Percentiles rank a stretch among this genome's conserved stretches.
These are phyloP conservation scores for Leccinum solheimii DNA, from an alignment of 1,284 basidiomycete genomes.

Conservation along the genomic window DNA sequence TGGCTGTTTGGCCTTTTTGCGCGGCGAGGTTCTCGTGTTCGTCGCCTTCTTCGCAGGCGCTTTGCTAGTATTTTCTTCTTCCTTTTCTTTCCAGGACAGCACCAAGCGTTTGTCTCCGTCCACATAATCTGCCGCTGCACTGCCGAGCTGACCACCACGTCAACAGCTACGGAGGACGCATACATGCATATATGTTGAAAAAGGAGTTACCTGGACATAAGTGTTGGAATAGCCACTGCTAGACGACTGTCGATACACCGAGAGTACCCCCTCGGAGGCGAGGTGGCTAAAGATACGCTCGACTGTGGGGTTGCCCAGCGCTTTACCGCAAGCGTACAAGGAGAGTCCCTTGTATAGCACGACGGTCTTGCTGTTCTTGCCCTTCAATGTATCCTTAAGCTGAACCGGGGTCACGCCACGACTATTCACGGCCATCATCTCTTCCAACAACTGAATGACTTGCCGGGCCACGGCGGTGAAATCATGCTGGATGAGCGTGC, in stretches of 20 bases:
- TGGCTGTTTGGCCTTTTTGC: constrained; percentile 27
- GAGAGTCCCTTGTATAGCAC: constrained; percentile 51
- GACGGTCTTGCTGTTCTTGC: constrained; percentile 50
- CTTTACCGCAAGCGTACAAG: constrained; percentile 55
- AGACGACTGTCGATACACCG: constrained; percentile 39
- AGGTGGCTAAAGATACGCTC: constrained; percentile 65
- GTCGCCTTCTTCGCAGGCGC: constrained; percentile 27
- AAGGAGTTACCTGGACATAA: constrained; percentile 27
- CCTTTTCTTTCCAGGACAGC: constrained; percentile 31
- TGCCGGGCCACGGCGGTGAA: constrained; percentile 53
- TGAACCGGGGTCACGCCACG: constrained; percentile 49
- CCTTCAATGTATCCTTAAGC: constrained; percentile 62
- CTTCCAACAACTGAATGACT: constrained; percentile 52
- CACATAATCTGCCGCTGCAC: constrained; percentile 28
- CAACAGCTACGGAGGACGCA: not conserved
- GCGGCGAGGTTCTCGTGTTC: constrained; percentile 7
- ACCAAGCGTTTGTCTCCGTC: constrained; percentile 19
- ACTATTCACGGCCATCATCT: constrained; percentile 37
- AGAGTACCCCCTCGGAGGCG: constrained; percentile 41
- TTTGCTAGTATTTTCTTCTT: constrained; percentile 11
- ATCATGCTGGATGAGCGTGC: constrained; percentile 48
- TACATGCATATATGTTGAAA: not conserved
- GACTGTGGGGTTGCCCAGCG: constrained; percentile 48
- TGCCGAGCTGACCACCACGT: constrained; percentile 23
- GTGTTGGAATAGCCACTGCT: constrained; percentile 36